phyloP scores from a whole-genome alignment of 768 basidiomycete species.

The Sutorius australiensis region DNA sequence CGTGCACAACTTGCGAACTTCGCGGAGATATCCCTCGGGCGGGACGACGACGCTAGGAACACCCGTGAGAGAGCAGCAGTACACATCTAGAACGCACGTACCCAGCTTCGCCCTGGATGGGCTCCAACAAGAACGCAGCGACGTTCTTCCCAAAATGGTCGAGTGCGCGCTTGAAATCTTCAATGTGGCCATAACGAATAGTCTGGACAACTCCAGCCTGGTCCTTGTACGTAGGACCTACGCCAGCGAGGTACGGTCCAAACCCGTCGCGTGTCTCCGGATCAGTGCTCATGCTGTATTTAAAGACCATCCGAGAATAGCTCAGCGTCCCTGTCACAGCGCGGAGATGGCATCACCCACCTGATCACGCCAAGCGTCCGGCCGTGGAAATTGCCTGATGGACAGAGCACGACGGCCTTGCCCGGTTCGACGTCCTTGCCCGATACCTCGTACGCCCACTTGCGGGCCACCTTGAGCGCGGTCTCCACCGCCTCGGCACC shows the following conservation, averaged over 20 bases:
- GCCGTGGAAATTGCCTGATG: slow-evolving; percentile 93
- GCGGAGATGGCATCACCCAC: slow-evolving; percentile 32
- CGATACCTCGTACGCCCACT: slow-evolving; percentile 96
- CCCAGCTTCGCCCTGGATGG: slow-evolving; percentile 99
- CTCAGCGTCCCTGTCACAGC: not conserved
- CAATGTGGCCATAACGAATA: slow-evolving; percentile 81
- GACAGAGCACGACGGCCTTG: slow-evolving; percentile 82
- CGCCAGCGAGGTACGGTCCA: slow-evolving; percentile 83
- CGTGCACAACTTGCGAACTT: slow-evolving; percentile 81
- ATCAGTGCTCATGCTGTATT: slow-evolving; percentile 85
- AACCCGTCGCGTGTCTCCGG: slow-evolving; percentile 84
- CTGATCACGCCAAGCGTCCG: slow-evolving; percentile 87
- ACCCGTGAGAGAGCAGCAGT: not conserved
- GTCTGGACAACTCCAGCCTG: slow-evolving; percentile 42
- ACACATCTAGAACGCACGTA: slow-evolving; percentile 35
- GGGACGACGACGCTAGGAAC: slow-evolving; percentile 82
- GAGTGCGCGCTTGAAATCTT: slow-evolving; percentile 79
- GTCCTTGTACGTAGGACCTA: slow-evolving; percentile 75
- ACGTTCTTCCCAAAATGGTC: slow-evolving; percentile 76
- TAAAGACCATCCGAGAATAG: slow-evolving; percentile 11
- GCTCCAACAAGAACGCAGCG: slow-evolving; percentile 94
- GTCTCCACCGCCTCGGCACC: slow-evolving; percentile 99
- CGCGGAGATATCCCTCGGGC: slow-evolving; percentile 75
- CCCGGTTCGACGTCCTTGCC: slow-evolving; percentile 46
- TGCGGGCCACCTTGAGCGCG: slow-evolving; percentile 89